phyloP scores from a whole-genome alignment of 306 rosid genomes.

The Acacia melanoxylon region DNA sequence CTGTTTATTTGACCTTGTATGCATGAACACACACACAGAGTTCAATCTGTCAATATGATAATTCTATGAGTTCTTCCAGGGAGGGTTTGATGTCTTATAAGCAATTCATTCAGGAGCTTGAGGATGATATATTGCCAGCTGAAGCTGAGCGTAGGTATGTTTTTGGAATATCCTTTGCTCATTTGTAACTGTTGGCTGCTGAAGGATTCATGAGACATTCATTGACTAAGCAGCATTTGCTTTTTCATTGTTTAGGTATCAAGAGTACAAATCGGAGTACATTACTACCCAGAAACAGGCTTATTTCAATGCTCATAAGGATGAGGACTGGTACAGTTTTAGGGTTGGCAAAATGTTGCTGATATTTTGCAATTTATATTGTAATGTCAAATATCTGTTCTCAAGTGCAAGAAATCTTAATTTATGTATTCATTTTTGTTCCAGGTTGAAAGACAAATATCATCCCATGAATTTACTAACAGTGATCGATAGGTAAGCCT shows the following conservation, averaged over 20 bases:
- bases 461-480: constrained; percentile 90
- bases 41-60: constrained; percentile 21
- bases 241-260: constrained; percentile 60
- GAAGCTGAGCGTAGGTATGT: constrained; percentile 97
- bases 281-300: constrained; percentile 89
- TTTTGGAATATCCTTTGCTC: constrained; percentile 18
- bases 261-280: constrained; percentile 93
- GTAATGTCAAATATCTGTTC: not conserved
- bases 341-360: not conserved
- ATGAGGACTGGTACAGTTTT: constrained; percentile 78
- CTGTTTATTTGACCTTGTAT: not conserved
- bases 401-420: constrained; percentile 7
- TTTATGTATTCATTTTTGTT: constrained; percentile 32
- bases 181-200: not conserved
- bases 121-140: constrained; percentile 91
- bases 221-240: constrained; percentile 10
- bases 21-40: not conserved
- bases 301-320: constrained; percentile 89
- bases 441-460: constrained; percentile 94
- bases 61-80: constrained; percentile 50
- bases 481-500: constrained; percentile 81
- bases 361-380: constrained; percentile 22
- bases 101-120: constrained; percentile 98
- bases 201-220: not conserved
- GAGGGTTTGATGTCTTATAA: constrained; percentile 98